Base-by-base conservation (phyloP, 306 rosid genomes). In the Astragalus membranaceus region DNA sequence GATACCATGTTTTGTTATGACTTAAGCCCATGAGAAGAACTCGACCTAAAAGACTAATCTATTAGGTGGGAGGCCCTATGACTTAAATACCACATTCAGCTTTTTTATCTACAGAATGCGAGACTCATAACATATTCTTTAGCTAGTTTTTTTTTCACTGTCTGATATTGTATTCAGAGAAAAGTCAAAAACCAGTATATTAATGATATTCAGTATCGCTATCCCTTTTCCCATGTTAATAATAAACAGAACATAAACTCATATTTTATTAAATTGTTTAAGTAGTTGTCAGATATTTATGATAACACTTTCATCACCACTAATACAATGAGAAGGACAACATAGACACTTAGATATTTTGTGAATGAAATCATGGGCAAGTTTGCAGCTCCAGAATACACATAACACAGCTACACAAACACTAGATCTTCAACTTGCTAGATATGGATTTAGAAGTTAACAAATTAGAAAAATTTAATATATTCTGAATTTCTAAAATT, bases 341-440 rank as follows among this genome's bases (percentile, higher is more conserved):
- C 4, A 12, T 17, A 59, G 13, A 59, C 36, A 57, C 3, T 37
- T 71, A 33, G 55, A 53, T 61, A 53, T 14, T 48, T 29, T 49
- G 55, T 50, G 74, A 67, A 72, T 8, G 54, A 66, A 30, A 67
- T 39, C 9, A 66, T 76, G 72, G 71, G 78, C 73, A 15, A 17
- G 51, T 16, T 75, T 79, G 50, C 60, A 52, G 58, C 33, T 70
- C 61, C 70, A 49, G 78, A 11, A 57, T 69, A 73, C 72, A 47
- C 10, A 58, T 60, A 70, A 70, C 26, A 47, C 41, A 49, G 33
- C 67, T 12, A 35, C 50, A 76, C 30, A 26, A 61, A 37, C 20
- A 61, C 43, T 61, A 65, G 20, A 33, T 59, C 26, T 9, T 57
- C 9, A 26, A 52, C 30, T 29, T 33, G 73, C 64, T 52, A 50